Base-by-base conservation (phyloP, 2,329 filamentous ascomycete species). In the Colletotrichum trifolii region DNA sequence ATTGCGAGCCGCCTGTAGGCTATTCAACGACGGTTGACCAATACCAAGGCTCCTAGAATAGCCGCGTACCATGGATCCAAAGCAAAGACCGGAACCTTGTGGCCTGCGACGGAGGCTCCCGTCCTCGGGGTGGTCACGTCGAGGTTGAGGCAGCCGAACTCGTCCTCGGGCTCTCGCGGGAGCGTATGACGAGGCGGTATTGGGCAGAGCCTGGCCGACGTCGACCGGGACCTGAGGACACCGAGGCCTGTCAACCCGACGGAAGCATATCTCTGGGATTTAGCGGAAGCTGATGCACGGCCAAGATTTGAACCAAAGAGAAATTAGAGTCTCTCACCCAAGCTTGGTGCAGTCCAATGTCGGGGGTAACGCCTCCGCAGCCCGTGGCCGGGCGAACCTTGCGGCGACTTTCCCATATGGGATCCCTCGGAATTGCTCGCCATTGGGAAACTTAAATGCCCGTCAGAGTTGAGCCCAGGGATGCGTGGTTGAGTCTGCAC, bases 121-220 rank as follows among this genome's bases (percentile, higher is more conserved):
- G 25, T 15, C 4, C 36, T 35, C 25, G 73, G 79, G 15, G 70
- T 67, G 5, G 71, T 76, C 4, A 83, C 73, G 25, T 82, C 79
- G 2, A 83, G 39, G 55, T 82, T 83, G 47, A 80, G 67, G 50
- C 81, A 83, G 17, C 72, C 70, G 6, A 82, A 78, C 66, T 83
- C 81, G 54, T 82, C 77, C 62, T 81, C 76, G 0, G 65, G 67
- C 40, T 79, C 77, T 0, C 5, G 4, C 0, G 65, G 64, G 7
- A 40, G 13, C 0, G 13, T 43, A 9, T 71, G 69, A 6, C 76
- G 71, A 7, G 75, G 73, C 0, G 81, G 80, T 2, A 81, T 74
- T 8, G 81, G 79, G 25, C 82, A 68, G n/a, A 82, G 68, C 64
- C 64, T 82, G 76, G 1, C 79, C 75, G 0, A 81, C 73, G 36